These are phyloP conservation scores for Aspergillus oerlinghausenensis DNA, from an alignment of 2,329 filamentous ascomycete species.

Conservation along the genomic window DNA sequence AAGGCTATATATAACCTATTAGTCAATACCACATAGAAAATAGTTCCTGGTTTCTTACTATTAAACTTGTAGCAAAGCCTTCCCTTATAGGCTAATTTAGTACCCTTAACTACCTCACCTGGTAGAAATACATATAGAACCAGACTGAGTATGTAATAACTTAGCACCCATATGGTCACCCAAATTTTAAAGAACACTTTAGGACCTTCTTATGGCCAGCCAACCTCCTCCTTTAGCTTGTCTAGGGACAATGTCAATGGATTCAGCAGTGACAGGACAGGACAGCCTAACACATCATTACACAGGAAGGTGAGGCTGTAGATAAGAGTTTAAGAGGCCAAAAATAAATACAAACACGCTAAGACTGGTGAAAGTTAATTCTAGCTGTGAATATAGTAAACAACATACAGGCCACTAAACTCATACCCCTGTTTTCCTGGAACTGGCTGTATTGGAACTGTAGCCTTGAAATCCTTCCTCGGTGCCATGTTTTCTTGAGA, in stretches of 20 bases:
- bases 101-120: conserved; percentile 66
- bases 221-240: conserved; percentile 71
- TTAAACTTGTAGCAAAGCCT: conserved; percentile 79
- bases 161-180: conserved; percentile 63
- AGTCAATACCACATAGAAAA: conserved; percentile 10
- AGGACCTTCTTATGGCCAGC: conserved; percentile 71
- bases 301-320: conserved; percentile 80
- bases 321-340: conserved; percentile 68
- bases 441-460: conserved; percentile 30
- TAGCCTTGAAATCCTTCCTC: conserved; percentile 28
- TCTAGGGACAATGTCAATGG: conserved; percentile 67
- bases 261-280: conserved; percentile 71
- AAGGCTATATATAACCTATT: conserved; percentile 58
- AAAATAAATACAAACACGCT: conserved; percentile 76
- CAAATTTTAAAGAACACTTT: conserved; percentile 65
- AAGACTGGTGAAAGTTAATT: conserved; percentile 47
- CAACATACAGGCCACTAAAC: conserved; percentile 44
- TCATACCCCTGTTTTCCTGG: conserved; percentile 44
- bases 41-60: conserved; percentile 42
- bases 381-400: background rate
- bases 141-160: conserved; percentile 73
- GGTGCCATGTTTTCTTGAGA: conserved; percentile 20
- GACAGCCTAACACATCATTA: conserved; percentile 90
- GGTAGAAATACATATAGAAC: conserved; percentile 75
- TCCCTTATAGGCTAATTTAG: conserved; percentile 64